Evolutionary conservation across 257 asterid species (phyloP).

Genomic region (Ballota nigra): DNA sequence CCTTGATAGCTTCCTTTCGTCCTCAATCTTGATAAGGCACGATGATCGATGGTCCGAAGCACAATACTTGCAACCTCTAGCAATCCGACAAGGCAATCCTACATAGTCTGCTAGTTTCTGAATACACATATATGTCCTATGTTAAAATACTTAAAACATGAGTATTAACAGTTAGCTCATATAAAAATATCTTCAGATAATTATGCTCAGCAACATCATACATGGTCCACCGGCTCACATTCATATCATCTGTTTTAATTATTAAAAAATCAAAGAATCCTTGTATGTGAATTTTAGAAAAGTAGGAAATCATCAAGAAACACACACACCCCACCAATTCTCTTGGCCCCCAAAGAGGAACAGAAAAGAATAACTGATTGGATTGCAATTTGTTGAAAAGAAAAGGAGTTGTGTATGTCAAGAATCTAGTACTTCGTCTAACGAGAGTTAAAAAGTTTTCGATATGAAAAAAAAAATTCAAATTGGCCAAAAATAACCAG

Average conservation of each 20-base stretch:
- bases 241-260: neutral
- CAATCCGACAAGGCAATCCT: slow-evolving; percentile 97
- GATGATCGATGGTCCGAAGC: slow-evolving; percentile 86
- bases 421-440: neutral
- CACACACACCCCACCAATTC: neutral
- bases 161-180: neutral
- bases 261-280: neutral
- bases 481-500: too few relatives aligned
- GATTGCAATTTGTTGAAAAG: neutral
- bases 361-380: neutral
- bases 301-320: slow-evolving; percentile 1
- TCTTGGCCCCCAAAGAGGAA: neutral
- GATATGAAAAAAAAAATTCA: too few relatives aligned
- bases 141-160: slow-evolving; percentile 10
- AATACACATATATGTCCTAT: slow-evolving; percentile 16
- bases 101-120: slow-evolving; percentile 96
- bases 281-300: neutral
- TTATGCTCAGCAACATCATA: neutral
- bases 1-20: slow-evolving; percentile 64
- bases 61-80: slow-evolving; percentile 93
- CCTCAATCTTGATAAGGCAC: slow-evolving; percentile 78
- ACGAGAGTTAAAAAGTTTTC: neutral
- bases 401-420: neutral
- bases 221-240: neutral
- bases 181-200: neutral